Evolutionary conservation across 345 rosid genomes (phyloP).

Genomic region (Ailanthus altissimus): DNA sequence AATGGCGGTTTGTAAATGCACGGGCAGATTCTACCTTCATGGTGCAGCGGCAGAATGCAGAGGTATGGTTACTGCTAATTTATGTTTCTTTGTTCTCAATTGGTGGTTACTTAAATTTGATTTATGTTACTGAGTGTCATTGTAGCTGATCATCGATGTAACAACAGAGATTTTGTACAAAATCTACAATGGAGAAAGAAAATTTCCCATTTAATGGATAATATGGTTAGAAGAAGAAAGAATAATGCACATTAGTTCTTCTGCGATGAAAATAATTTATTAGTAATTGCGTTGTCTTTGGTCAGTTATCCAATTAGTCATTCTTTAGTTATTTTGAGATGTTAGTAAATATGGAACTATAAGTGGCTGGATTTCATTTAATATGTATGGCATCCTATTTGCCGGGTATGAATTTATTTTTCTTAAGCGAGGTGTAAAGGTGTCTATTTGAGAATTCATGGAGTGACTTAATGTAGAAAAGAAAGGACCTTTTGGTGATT

Average conservation of each 20-base stretch:
- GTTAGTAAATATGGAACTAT: not conserved
- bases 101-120: not conserved
- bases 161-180: not conserved
- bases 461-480: constrained; percentile 1
- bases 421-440: constrained; percentile 6
- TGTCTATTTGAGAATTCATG: constrained; percentile 16
- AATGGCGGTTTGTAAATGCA: constrained; percentile 89
- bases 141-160: not conserved
- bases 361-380: constrained; percentile 3
- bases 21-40: constrained; percentile 69
- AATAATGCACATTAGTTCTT: constrained; percentile 10
- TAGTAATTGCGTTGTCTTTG: not conserved
- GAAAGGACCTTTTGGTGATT: constrained; percentile 3
- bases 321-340: not conserved
- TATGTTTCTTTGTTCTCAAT: constrained; percentile 10
- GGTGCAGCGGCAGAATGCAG: constrained; percentile 63
- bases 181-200: not conserved
- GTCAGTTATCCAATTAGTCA: not conserved
- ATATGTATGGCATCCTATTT: not conserved
- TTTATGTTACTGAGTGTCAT: not conserved
- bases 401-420: not conserved
- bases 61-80: constrained; percentile 49
- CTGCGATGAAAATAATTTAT: not conserved
- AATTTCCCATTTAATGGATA: not conserved
- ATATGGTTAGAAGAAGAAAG: constrained; percentile 1